Evolutionary conservation across 345 rosid genomes (phyloP), one percentile per base, ranked within the genome.

Genomic region (Euphorbia pulcherrima): DNA sequence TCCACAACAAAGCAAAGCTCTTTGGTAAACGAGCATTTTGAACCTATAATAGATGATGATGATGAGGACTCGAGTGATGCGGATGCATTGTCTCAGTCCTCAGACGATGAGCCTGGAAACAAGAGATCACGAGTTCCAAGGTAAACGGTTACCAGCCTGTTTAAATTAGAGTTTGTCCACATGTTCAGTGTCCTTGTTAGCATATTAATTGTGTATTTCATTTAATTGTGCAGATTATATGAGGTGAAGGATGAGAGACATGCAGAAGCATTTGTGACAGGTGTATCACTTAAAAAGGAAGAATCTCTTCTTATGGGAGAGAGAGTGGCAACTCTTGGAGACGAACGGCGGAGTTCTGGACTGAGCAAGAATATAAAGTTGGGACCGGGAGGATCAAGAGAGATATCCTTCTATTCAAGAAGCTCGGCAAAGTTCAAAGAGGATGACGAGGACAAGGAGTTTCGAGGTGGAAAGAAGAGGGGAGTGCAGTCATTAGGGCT

Each of bases 231-330:
- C 65, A 90, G 98, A 73, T 78, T 93, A 78, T 82, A 73, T 46
- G 98, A 86, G 85, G 94, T 89, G 66, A 93, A 87, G 86, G 96
- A 89, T 48, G 88, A 83, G 79, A 81, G 91, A 65, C 98, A 90
- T 16, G 95, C 95, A 16, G 89, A 88, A 62, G 97, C 99, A 12
- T 91, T 86, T 73, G 78, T 77, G 81, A 86, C 82, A 64, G 65
- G 76, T 0, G 69, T 41, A 41, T 94, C 97, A 1, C 88, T 91
- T 39, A 85, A 84, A 7, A 78, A 80, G 70, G 98, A 87, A 86
- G 92, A 86, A 35, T 75, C 85, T 62, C 91, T 90, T 71, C 86
- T 92, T 8, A 11, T 94, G 56, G 96, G 91, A 3, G 97, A 90
- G 80, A 90, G 97, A 66, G 90, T 75, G 27, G 84, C 84, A 61